Base-by-base conservation (phyloP, 805 yeast species). In the Saccharomycopsis synnaedendra region DNA sequence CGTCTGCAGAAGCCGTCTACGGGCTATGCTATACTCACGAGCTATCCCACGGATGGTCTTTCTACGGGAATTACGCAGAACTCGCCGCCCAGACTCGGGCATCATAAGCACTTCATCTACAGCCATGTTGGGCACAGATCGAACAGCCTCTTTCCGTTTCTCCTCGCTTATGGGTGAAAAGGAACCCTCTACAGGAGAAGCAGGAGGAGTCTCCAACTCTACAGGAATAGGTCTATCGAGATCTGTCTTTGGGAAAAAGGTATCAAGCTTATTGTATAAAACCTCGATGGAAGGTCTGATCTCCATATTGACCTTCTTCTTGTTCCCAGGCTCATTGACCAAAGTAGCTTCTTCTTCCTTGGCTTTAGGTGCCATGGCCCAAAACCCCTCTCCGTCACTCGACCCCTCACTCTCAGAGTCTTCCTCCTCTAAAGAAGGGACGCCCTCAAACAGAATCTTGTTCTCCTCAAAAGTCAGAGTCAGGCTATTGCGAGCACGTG, bases 271-370 rank as follows among this genome's bases (percentile, higher is more conserved):
- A 48, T 87, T 86, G 60, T 89, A 93, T 32, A 93, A 82, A 39
- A 85, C 94, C 58, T 90, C 97, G 1, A 95, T 83, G 0, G 97
- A 88, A 2, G 99, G 99, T 60, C 99, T 78, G 10, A 93, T 34
- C 36, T 34, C 36, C 36, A 34, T 34, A n/a, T 34, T 34, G 2
- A 34, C 36, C n/a, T n/a, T 34, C 36, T 34, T 34, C n/a, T n/a
- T 34, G n/a, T 34, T n/a, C 8, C n/a, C 36, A 34, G 36, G 1
- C n/a, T 8, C n/a, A 34, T 34, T 34, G n/a, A n/a, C 36, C 36
- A 34, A 34, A n/a, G n/a, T n/a, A 9, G 36, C 36, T 39, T 45
- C 37, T 3, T 39, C 40, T 11, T 5, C 29, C 31, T 55, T 39
- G 42, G 60, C 54, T 11, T 55, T 47, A 4, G 71, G 71, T 0